Evolutionary conservation across 2,329 filamentous ascomycete genomes (phyloP).

Genomic region (Aspergillus transmontanensis): DNA sequence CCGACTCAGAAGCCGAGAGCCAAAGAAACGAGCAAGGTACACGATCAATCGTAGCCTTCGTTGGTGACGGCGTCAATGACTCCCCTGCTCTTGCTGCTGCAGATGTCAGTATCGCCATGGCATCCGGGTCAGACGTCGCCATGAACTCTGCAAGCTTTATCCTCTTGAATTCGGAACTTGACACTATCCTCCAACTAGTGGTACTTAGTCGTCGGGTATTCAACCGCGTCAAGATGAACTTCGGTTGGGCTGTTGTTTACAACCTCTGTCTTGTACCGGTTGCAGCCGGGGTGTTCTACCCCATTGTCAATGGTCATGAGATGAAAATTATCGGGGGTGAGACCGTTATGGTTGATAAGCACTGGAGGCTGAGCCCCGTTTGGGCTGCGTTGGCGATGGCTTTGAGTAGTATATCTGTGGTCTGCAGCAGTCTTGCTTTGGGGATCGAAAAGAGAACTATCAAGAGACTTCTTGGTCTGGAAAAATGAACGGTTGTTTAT

Average conservation of each 20-base stretch:
- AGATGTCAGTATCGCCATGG: constrained; percentile 81
- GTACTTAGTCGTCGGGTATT: constrained; percentile 73
- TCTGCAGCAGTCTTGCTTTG: constrained; percentile 76
- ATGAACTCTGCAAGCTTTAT: constrained; percentile 82
- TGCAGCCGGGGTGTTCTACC: constrained; percentile 77
- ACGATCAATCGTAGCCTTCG: constrained; percentile 72
- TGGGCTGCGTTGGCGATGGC: constrained; percentile 96
- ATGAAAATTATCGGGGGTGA: constrained; percentile 35
- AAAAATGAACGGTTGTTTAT: constrained; percentile 1
- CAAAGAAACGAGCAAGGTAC: constrained; percentile 14
- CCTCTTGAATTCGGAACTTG: constrained; percentile 70
- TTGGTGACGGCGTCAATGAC: constrained; percentile 86
- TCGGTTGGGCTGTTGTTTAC: constrained; percentile 82
- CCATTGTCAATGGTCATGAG: constrained; percentile 49
- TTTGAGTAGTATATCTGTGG: constrained; percentile 84
- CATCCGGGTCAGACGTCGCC: constrained; percentile 79
- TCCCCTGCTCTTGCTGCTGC: constrained; percentile 77
- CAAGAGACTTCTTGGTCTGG: constrained; percentile 20
- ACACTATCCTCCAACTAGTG: constrained; percentile 71
- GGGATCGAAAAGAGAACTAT: constrained; percentile 48
- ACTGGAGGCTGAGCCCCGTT: constrained; percentile 53
- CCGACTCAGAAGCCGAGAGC: constrained; percentile 12
- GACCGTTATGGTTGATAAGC: constrained; percentile 35
- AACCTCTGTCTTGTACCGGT: constrained; percentile 77
- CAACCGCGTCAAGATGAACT: constrained; percentile 78